Conservation (phyloP, 805 yeast genomes). For the Candida peoriensis region DNA sequence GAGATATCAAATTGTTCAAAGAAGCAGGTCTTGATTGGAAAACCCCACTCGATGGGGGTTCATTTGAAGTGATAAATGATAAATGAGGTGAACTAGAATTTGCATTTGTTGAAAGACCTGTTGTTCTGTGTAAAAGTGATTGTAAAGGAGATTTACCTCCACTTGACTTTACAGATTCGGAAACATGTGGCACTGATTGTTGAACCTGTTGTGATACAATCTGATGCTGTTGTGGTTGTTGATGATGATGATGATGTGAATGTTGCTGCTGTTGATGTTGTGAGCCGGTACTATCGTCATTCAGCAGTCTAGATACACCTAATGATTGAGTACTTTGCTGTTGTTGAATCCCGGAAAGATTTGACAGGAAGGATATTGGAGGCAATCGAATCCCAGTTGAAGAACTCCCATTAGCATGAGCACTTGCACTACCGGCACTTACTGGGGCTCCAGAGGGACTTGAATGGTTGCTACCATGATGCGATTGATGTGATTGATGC, state of each 20-base stretch:
- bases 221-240: slow-evolving; percentile 1
- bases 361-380: slow-evolving; percentile 32
- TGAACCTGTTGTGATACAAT: background rate
- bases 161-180: too few relatives aligned
- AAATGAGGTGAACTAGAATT: background rate
- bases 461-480: too few relatives aligned
- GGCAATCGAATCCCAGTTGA: slow-evolving; percentile 29
- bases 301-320: slow-evolving; percentile 10
- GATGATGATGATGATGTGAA: background rate
- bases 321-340: slow-evolving; percentile 4
- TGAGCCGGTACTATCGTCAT: too few relatives aligned
- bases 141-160: background rate
- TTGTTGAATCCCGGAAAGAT: slow-evolving; percentile 9
- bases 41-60: background rate
- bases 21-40: slow-evolving; percentile 9
- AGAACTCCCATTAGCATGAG: slow-evolving; percentile 3
- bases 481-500: too few relatives aligned
- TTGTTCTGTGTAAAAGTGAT: background rate
- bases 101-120: background rate
- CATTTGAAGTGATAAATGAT: background rate
- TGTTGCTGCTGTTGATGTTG: background rate
- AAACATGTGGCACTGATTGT: background rate
- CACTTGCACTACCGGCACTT: too few relatives aligned
- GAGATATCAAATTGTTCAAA: slow-evolving; percentile 5
- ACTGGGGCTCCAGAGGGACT: too few relatives aligned